A percentile compares a stretch with the other conserved stretches of the same genome.
Conservation (phyloP, 2,329 filamentous ascomycete genomes). For the Aspergillus transmontanensis region DNA sequence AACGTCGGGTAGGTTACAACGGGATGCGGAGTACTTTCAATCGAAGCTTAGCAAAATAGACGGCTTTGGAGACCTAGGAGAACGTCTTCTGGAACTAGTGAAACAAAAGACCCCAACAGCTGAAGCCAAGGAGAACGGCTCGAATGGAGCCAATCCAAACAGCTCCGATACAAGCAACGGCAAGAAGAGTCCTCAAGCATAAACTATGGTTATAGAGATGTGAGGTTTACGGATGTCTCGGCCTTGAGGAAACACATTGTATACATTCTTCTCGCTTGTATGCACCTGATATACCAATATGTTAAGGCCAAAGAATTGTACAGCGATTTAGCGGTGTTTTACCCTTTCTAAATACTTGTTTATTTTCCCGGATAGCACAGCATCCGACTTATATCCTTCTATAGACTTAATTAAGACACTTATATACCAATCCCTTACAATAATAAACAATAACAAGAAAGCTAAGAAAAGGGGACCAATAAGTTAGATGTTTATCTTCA, state of each 20-base stretch:
- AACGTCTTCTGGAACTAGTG: slow-evolving; percentile 61
- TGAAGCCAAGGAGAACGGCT: slow-evolving; percentile 7
- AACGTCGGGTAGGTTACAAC: slow-evolving; percentile 63
- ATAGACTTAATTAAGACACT: slow-evolving; percentile 9
- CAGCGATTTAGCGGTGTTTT: slow-evolving; percentile 9
- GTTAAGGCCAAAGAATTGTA: slow-evolving; percentile 5
- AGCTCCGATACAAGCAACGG: slow-evolving; percentile 8
- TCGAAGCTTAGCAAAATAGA: slow-evolving; percentile 74
- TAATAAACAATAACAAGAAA: not conserved
- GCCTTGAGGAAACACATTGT: not conserved
- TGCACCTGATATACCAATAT: not conserved
- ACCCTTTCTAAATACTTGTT: not conserved
- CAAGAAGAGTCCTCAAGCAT: not conserved
- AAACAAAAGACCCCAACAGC: slow-evolving; percentile 39
- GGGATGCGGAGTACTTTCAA: slow-evolving; percentile 74
- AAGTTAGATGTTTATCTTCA: not conserved
- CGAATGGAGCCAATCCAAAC: not conserved
- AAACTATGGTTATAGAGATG: not conserved
- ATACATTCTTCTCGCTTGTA: slow-evolving; percentile 5
- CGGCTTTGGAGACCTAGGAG: slow-evolving; percentile 73
- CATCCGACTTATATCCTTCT: slow-evolving; percentile 1
- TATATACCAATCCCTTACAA: not conserved
- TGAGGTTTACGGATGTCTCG: not conserved
- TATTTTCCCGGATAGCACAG: slow-evolving; percentile 5
- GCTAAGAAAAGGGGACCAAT: too few relatives aligned